These are phyloP conservation scores for Russula compacta DNA, from an alignment of 768 basidiomycete genomes.

Conservation along the genomic window DNA sequence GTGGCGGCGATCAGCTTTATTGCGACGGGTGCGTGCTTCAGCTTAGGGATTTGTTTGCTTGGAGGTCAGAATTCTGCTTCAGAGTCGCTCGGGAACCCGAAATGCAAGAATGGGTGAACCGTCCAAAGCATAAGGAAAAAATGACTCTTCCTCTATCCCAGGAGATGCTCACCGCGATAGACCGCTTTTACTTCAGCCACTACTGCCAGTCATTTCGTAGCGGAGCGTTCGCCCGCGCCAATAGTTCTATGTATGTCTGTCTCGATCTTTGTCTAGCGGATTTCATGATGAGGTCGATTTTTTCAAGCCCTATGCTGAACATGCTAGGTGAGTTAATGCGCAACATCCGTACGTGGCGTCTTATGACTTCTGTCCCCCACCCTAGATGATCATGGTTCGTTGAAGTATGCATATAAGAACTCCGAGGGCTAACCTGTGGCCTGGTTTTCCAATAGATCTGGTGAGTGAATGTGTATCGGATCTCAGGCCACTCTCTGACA, in stretches of 20 bases:
- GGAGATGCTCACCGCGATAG: conserved; percentile 68
- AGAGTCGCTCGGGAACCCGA: conserved; percentile 83
- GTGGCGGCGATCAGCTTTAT: conserved; percentile 91
- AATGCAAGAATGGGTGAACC: conserved; percentile 74
- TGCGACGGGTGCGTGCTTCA: conserved; percentile 55
- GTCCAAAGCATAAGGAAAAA: conserved; percentile 50
- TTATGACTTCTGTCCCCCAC: conserved; percentile 3
- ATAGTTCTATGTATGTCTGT: conserved; percentile 72
- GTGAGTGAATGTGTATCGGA: neutral
- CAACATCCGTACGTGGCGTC: neutral
- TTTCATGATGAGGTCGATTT: neutral
- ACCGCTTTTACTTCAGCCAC: conserved; percentile 85
- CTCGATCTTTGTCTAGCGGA: neutral
- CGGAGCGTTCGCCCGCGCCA: conserved; percentile 86
- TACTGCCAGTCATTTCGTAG: conserved; percentile 81
- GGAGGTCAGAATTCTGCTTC: neutral
- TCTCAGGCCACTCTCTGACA: neutral
- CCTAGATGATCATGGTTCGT: conserved; percentile 75
- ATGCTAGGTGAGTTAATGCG: conserved; percentile 54
- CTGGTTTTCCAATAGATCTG: neutral
- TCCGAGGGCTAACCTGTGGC: neutral
- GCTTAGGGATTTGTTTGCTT: neutral
- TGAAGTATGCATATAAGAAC: neutral
- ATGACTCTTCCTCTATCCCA: conserved; percentile 49
- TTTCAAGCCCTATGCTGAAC: conserved; percentile 69